These are phyloP conservation scores for Cystobasidium sp. DNA, from an alignment of 1,284 basidiomycete species.

Conservation along the genomic window DNA sequence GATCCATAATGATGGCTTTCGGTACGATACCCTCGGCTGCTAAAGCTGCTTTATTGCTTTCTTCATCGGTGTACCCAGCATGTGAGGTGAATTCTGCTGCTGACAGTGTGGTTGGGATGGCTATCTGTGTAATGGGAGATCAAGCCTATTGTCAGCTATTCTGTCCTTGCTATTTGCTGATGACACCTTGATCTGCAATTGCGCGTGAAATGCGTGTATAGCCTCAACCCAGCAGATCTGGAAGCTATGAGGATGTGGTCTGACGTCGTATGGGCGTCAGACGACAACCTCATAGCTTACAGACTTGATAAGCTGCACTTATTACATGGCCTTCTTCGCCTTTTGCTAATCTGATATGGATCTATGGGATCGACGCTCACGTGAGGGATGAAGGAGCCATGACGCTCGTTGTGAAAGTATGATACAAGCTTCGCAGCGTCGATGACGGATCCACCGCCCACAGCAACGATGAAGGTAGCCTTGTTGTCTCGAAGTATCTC, in stretches of 20 bases:
- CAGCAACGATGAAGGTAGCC: conserved; percentile 71
- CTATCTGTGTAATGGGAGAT: conserved; percentile 57
- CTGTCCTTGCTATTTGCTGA: too few species aligned
- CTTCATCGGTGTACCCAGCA: conserved; percentile 70
- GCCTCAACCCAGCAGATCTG: too few species aligned
- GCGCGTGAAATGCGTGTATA: too few species aligned
- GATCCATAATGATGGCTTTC: conserved; percentile 71
- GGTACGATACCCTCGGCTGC: conserved; percentile 61
- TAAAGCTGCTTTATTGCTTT: conserved; percentile 69
- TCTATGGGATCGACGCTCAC: conserved; percentile 19
- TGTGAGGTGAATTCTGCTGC: conserved; percentile 73
- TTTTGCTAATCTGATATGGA: not conserved
- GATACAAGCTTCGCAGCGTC: conserved; percentile 74
- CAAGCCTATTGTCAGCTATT: too few species aligned
- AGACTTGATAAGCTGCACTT: too few species aligned
- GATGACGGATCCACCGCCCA: conserved; percentile 79
- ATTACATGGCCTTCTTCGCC: not conserved
- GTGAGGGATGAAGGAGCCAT: conserved; percentile 60
- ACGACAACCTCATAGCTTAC: not conserved
- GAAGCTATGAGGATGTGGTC: too few species aligned
- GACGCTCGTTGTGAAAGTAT: conserved; percentile 66
- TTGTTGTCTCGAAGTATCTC: conserved; percentile 48
- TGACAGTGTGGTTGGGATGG: conserved; percentile 78
- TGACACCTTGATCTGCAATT: too few species aligned
- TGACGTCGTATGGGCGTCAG: not conserved